Base-by-base conservation (phyloP, 129 eudicot species). In the Tanacetum coccineum region DNA sequence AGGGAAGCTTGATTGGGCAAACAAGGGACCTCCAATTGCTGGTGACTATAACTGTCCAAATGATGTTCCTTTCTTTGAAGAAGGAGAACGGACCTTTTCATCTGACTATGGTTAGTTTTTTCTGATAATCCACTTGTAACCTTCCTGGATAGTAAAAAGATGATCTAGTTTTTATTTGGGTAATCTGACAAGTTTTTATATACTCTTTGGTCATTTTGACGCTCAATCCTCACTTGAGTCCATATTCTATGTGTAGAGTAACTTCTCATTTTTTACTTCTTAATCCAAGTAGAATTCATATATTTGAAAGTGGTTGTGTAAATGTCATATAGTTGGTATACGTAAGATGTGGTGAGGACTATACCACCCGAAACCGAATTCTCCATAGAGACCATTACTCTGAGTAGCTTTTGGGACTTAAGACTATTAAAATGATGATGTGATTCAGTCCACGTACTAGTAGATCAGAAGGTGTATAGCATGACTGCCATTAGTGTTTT, bases 1-100 rank as follows among this genome's bases (percentile, higher is more conserved):
- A 74, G 91, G 91, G 67, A 85, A 79, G 66, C 79, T 79, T 73
- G 78, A 79, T 47, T 85, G 91, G 91, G 91, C 85, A 60, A 54
- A 62, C 51, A 74, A 62, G 32, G 91, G 91, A 50, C 87, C 91
- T 56, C 74, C 71, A 60, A 58, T 57, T 70, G 87, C 76, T 28
- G 91, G 91, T 48, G 57, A 74, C 54, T 85, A 85, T 57, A 85
- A 82, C 52, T 79, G 84, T 62, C 91, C 91, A 26, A 57, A 56
- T 40, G 91, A 80, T 26, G 74, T 79, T 67, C 83, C 83, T 45
- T 85, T 85, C 79, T 85, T 82, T 47, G 79, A 79, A 66, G 82
- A 63, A 63, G 91, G 87, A 46, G 74, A 72, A 13, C 80, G 80
- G 21, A 74, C 82, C 62, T 82, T 76, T 69, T 59, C 76, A 63